phyloP scores from a whole-genome alignment of 192 early-diverging fungal species.

The Entomortierella lignicola region DNA sequence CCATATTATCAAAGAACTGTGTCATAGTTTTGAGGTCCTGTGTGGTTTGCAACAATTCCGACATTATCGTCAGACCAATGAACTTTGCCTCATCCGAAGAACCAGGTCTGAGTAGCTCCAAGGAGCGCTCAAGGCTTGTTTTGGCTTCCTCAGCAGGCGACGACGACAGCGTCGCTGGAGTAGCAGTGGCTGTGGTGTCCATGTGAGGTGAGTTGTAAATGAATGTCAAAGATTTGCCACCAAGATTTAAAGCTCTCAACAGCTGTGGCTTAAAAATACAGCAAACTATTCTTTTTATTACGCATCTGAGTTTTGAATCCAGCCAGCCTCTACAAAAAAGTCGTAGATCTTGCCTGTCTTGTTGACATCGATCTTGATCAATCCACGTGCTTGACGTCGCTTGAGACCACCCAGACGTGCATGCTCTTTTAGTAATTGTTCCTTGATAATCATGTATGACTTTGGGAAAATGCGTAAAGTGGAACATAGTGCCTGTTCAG shows the following conservation, averaged over 20 bases:
- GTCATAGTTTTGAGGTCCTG: slow-evolving; percentile 30
- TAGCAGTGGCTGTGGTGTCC: neutral
- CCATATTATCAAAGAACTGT: slow-evolving; percentile 41
- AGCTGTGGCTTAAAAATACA: neutral
- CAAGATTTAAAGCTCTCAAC: neutral
- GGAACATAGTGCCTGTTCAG: slow-evolving; percentile 86
- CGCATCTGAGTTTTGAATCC: slow-evolving; percentile 76
- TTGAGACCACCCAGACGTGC: slow-evolving; percentile 78
- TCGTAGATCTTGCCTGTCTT: slow-evolving; percentile 91
- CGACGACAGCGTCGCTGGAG: neutral
- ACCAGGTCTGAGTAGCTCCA: slow-evolving; percentile 31
- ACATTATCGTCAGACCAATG: slow-evolving; percentile 45
- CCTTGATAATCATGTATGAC: slow-evolving; percentile 94
- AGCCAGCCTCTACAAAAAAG: slow-evolving; percentile 93
- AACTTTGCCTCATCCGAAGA: slow-evolving; percentile 40
- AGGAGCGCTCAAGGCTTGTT: slow-evolving; percentile 9
- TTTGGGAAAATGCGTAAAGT: slow-evolving; percentile 86
- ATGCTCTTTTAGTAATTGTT: slow-evolving; percentile 87
- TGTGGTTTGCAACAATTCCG: slow-evolving; percentile 15
- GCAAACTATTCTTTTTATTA: slow-evolving; percentile 8
- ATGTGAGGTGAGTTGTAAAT: neutral
- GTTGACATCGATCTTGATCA: slow-evolving; percentile 94
- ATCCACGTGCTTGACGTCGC: slow-evolving; percentile 79
- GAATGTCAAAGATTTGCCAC: neutral
- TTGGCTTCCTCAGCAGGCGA: neutral